Base-by-base conservation (phyloP, 2,329 filamentous ascomycete species). In the Aspergillus alliaceus region DNA sequence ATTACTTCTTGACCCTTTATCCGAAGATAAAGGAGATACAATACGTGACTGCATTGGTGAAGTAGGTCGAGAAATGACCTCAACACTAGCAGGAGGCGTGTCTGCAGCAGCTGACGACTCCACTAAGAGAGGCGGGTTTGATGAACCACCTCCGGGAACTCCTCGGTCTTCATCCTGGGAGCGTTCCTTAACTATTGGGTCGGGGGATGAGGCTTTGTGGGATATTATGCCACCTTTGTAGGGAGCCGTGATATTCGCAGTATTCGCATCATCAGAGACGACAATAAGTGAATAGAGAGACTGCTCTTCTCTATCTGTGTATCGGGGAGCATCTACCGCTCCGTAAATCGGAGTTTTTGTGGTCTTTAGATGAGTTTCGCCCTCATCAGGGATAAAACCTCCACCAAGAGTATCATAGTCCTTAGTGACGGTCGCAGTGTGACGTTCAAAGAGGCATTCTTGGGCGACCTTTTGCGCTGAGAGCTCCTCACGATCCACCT, bases 1-100 rank as follows among this genome's bases (percentile, higher is more conserved):
- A 18, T 76, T 70, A 42, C 65, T 71, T 54, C 67, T 70, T 24
- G 67, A 67, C 39, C 69, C 67, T 29, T 64, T 62, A 15, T 61
- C 57, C 20, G 57, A 48, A 14, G 59, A 29, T 29, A 66, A 59
- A 1, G 59, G 58, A 12, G 59, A 55, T 8, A 48, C 53, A 20
- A 53, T 58, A 22, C 11, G 59, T 9, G 64, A 56, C n/a, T 55
- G 44, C 4, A 27, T 37, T 18, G 59, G 49, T 2, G 66, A 65
- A n/a, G 58, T 34, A 24, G 66, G 54, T 18, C 55, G 57, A 0
- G 69, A 69, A 9, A 66, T 53, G 25, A 64, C 49, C 24, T 70
- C 69, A 27, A 68, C 60, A 48, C 70, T 74, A 4, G 51, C 51
- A 48, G 65, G 60, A 20, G 62, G 63, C 1, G 70, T 67, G 9